phyloP scores from a whole-genome alignment of 148 eudicot genomes.

The Arbutus unedo region DNA sequence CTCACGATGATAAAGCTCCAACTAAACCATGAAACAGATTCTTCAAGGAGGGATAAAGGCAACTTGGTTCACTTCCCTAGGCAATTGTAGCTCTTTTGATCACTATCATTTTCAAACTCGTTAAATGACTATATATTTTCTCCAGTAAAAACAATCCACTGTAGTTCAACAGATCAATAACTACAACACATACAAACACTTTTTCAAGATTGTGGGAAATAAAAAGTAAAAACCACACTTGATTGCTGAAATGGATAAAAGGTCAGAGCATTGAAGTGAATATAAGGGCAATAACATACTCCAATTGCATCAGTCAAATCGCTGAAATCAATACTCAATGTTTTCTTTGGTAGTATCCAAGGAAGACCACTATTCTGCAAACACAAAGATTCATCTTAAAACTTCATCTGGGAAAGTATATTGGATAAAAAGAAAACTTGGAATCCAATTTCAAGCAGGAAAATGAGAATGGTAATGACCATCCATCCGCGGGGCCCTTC shows the following conservation, averaged over 20 bases:
- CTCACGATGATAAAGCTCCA: background rate
- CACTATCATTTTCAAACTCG: background rate
- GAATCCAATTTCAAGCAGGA: background rate
- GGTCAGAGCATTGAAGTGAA: background rate
- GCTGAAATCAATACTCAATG: constrained; percentile 59
- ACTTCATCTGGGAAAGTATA: background rate
- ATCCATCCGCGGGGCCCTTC: constrained; percentile 95
- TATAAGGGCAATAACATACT: constrained; percentile 34
- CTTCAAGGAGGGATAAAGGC: background rate
- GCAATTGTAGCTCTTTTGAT: background rate
- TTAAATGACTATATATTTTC: background rate
- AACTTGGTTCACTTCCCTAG: background rate
- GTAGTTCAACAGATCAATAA: background rate
- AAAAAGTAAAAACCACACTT: background rate
- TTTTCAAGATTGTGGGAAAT: background rate
- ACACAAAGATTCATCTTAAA: constrained; percentile 17
- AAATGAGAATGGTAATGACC: constrained; percentile 42
- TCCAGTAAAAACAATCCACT: background rate
- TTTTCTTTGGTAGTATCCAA: constrained; percentile 77
- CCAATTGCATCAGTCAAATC: constrained; percentile 56
- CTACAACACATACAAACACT: background rate
- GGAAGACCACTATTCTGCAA: constrained; percentile 97
- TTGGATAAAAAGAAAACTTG: background rate
- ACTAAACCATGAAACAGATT: background rate
- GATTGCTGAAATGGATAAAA: background rate